Conservation (phyloP, 768 basidiomycete genomes). For the Lyophyllum decastes region DNA sequence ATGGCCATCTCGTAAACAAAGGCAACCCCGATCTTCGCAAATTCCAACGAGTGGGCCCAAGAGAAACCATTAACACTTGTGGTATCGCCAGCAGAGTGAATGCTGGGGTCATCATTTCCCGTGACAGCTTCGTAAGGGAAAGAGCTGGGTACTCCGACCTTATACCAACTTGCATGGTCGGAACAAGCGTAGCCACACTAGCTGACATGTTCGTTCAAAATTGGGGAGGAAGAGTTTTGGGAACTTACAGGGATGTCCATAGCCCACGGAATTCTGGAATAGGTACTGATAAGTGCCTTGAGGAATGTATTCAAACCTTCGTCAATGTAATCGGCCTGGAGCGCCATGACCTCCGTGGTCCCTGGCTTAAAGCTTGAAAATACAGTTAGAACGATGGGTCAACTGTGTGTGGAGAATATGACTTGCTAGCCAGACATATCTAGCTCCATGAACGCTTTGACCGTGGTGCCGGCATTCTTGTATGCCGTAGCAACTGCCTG, state of each 20-base stretch:
- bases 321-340: constrained; percentile 42
- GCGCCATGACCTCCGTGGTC: constrained; percentile 41
- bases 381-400: constrained; percentile 10
- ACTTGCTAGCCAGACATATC: constrained; percentile 42
- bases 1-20: constrained; percentile 54
- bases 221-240: not conserved
- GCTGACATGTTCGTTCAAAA: not conserved
- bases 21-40: constrained; percentile 59
- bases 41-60: constrained; percentile 55
- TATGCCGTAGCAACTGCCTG: constrained; percentile 48
- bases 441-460: constrained; percentile 48
- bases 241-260: constrained; percentile 37
- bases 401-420: not conserved
- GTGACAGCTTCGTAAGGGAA: constrained; percentile 47
- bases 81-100: constrained; percentile 46
- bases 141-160: constrained; percentile 38
- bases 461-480: constrained; percentile 37
- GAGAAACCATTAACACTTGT: constrained; percentile 48
- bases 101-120: constrained; percentile 42
- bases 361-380: constrained; percentile 43
- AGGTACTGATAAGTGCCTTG: constrained; percentile 36
- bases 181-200: constrained; percentile 45
- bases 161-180: constrained; percentile 49
- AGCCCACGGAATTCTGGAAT: constrained; percentile 37
- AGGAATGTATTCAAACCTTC: constrained; percentile 45